Conservation (phyloP, 805 yeast species). For the Lachancea cidri region DNA sequence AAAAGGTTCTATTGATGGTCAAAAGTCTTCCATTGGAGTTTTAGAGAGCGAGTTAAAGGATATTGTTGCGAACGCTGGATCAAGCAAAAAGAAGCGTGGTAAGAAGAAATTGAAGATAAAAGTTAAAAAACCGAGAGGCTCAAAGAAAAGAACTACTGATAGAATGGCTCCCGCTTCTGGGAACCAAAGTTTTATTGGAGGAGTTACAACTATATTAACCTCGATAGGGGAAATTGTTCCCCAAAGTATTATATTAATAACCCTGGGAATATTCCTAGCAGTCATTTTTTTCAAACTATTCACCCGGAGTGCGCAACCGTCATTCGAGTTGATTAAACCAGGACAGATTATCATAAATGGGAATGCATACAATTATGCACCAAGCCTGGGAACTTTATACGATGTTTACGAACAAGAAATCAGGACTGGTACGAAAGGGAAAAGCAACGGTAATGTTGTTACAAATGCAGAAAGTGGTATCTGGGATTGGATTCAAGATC, state of each 20-base stretch:
- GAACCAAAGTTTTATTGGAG: neutral
- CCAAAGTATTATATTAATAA: neutral
- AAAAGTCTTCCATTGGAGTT: conserved; percentile 48
- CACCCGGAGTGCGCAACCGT: neutral
- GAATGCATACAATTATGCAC: conserved; percentile 36
- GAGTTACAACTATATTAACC: neutral
- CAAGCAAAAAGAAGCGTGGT: conserved; percentile 8
- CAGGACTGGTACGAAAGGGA: conserved; percentile 10
- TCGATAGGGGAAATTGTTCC: neutral
- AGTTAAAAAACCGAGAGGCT: conserved; percentile 15
- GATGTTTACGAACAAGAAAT: conserved; percentile 25
- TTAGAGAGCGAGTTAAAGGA: conserved; percentile 40
- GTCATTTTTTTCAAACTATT: conserved; percentile 5
- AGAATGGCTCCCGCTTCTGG: neutral
- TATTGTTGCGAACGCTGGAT: conserved; percentile 25
- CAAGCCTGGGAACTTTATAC: conserved; percentile 36
- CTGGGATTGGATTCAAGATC: conserved; percentile 68
- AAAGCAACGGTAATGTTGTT: conserved; percentile 22
- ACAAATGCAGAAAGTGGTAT: conserved; percentile 51
- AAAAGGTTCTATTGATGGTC: conserved; percentile 72
- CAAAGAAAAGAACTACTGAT: neutral
- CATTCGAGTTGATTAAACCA: conserved; percentile 14
- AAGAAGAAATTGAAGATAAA: conserved; percentile 9
- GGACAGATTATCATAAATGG: conserved; percentile 33
- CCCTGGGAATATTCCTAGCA: conserved; percentile 4